phyloP scores from a whole-genome alignment of 139 green algal species.

The Chlorella sp. region DNA sequence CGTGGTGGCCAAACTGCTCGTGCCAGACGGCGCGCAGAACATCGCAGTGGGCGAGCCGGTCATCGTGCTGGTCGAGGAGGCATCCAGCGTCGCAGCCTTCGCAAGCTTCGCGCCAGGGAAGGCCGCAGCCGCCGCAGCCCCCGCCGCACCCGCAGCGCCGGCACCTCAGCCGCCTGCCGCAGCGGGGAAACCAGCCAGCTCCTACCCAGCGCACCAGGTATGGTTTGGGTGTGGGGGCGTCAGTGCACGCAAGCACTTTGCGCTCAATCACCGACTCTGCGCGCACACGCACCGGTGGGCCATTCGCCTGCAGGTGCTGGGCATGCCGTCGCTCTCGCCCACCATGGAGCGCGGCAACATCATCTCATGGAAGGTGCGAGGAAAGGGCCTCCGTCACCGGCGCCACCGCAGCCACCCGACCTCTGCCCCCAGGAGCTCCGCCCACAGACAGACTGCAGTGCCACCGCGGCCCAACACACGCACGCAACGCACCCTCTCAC shows the following conservation, averaged over 20 bases:
- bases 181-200: neutral
- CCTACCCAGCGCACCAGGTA: neutral
- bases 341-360: constrained; percentile 83
- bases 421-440: no score
- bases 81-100: constrained; percentile 56
- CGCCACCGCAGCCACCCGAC: no score
- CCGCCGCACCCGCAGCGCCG: neutral
- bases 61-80: constrained; percentile 82
- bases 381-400: no score
- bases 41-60: constrained; percentile 70
- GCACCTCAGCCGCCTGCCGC: neutral
- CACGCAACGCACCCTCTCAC: no score
- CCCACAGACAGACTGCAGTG: no score
- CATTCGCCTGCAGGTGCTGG: constrained; percentile 44
- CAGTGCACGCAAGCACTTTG: no score
- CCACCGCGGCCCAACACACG: no score
- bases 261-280: no score
- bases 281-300: no score
- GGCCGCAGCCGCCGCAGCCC: neutral
- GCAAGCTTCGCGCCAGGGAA: constrained; percentile 34
- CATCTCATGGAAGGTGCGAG: constrained; percentile 41
- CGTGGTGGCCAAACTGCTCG: constrained; percentile 66
- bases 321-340: constrained; percentile 84
- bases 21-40: constrained; percentile 60
- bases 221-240: no score